Conservation (phyloP, 345 rosid species). For the Aquilaria yunnanensis region DNA sequence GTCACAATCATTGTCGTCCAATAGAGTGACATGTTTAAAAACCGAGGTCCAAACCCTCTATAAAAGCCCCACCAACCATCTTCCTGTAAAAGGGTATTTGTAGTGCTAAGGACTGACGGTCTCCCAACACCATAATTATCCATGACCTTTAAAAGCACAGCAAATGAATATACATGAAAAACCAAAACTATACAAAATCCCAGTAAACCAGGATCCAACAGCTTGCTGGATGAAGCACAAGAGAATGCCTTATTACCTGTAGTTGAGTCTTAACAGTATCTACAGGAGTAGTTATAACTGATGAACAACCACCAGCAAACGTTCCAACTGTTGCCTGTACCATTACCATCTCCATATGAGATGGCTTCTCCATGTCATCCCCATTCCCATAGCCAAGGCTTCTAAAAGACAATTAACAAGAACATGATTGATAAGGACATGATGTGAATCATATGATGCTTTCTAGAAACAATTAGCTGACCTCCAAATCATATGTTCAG, state of each 20-base stretch:
- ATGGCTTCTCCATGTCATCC: constrained; percentile 40
- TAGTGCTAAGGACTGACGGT: constrained; percentile 50
- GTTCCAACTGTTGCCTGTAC: constrained; percentile 57
- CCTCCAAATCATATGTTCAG: constrained; percentile 63
- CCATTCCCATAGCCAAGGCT: constrained; percentile 44
- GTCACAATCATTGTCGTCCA: constrained; percentile 71
- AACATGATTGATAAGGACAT: background rate
- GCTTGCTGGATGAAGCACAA: background rate
- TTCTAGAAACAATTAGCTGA: constrained; percentile 3
- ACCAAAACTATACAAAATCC: background rate
- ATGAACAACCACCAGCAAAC: constrained; percentile 58
- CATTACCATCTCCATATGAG: constrained; percentile 47
- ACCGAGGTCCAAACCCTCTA: constrained; percentile 59
- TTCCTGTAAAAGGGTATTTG: constrained; percentile 41
- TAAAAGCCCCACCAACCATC: constrained; percentile 63
- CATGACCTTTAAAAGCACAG: constrained; percentile 31
- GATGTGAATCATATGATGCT: background rate
- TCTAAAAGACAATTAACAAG: constrained; percentile 20
- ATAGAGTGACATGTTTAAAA: constrained; percentile 54
- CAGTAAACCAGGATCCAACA: background rate
- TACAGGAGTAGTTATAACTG: constrained; percentile 53
- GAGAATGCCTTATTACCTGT: constrained; percentile 33
- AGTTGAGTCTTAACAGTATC: constrained; percentile 63
- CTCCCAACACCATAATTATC: constrained; percentile 54
- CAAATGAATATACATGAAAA: background rate